Conservation (phyloP, 768 basidiomycete species). For the Boletus coccyginus region DNA sequence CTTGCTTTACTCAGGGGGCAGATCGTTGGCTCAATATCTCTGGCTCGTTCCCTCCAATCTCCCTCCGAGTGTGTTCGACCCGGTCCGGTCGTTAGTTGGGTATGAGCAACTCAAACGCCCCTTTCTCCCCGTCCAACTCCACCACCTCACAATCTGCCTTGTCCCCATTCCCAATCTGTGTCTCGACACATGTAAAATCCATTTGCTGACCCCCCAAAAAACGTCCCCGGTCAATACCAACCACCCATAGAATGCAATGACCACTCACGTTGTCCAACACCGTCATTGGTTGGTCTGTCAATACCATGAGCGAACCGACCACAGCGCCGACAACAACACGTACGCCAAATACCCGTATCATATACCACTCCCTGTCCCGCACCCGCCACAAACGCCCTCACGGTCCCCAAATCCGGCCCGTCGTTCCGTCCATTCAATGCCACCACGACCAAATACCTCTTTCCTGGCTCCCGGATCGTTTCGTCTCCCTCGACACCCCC, state of each 20-base stretch:
- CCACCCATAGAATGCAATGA: background rate
- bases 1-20: no score
- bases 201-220: constrained; percentile 43
- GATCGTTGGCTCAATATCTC: no score
- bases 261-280: constrained; percentile 63
- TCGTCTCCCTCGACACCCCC: constrained; percentile 39
- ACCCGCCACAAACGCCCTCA: constrained; percentile 81
- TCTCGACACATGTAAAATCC: constrained; percentile 89
- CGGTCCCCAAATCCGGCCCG: constrained; percentile 67
- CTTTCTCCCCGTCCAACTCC: constrained; percentile 34
- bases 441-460: constrained; percentile 80
- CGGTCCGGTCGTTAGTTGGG: background rate
- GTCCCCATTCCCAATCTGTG: constrained; percentile 83
- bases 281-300: constrained; percentile 88
- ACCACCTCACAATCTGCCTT: constrained; percentile 84
- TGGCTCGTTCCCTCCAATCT: no score
- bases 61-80: no score
- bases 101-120: background rate
- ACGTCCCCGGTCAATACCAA: background rate
- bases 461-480: constrained; percentile 46
- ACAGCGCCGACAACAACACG: constrained; percentile 35
- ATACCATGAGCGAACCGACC: constrained; percentile 1
- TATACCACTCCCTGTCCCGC: constrained; percentile 86
- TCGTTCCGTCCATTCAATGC: constrained; percentile 76
- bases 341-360: constrained; percentile 84